Base-by-base conservation (phyloP, 768 basidiomycete genomes). In the Aureoboletus auriporus region DNA sequence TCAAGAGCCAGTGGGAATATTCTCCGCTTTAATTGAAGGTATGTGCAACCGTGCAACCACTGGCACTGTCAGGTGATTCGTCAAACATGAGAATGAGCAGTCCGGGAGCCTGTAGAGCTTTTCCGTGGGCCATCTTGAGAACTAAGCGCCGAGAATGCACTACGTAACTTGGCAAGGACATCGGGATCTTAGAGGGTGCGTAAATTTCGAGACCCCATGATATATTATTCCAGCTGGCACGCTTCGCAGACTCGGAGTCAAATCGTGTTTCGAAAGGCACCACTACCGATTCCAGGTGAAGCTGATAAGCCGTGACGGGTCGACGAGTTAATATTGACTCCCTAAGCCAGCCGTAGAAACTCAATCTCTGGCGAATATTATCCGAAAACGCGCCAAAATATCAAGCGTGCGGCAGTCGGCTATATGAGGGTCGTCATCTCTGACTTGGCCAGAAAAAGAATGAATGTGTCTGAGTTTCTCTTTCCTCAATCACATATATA, bases 321-420 rank as follows among this genome's bases (percentile, higher is more conserved):
- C 59, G 5, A 86, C 75, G 26, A 76, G 60, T 9, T 64, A 23
- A 23, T 2, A 23, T 52, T 4, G 79, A 65, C 58, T 92, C 85
- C 20, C 20, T 23, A 4, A 4, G 4, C 83, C 87, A 93, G 31
- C 69, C 64, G 46, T 85, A 80, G 39, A 91, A 82, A 20, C 65
- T 76, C 14, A 94, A 93, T 33, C 64, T 66, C n/a, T 68, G 63
- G 44, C 86, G 61, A 33, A 78, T 66, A 16, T 71, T 61, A 1
- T 72, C 70, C 1, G 71, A 57, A 63, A 86, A 92, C 3, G 81
- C 81, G 12, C 79, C 82, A 56, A 93, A 83, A 64, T 86, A 93
- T 47, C 90, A 93, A 51, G 26, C 49, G 52, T 43, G 20, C 27
- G 47, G 56, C 49, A 50, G 47, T 59, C 49, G 59, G 54, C 16